A percentile compares a stretch with the other conserved stretches of the same genome.
phyloP scores from a whole-genome alignment of 78 protist species.

The Planoprotostelium fungivorum region DNA sequence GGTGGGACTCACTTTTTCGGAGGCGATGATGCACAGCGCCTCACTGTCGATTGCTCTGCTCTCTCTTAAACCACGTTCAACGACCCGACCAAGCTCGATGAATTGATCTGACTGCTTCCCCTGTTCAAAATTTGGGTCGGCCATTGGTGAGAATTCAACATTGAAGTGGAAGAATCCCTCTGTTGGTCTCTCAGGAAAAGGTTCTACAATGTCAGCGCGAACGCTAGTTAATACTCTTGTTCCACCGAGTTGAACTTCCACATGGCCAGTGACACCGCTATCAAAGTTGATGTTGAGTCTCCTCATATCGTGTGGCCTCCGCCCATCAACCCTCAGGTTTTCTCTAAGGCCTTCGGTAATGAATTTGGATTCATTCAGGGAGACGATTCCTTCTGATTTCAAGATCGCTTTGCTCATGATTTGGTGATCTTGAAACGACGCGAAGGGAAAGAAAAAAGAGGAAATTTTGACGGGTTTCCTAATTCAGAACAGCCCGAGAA shows the following conservation, averaged over 20 bases:
- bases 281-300: constrained; percentile 31
- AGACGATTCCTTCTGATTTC: constrained; percentile 36
- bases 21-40: constrained; percentile 72
- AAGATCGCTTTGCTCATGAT: neutral
- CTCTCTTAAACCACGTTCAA: constrained; percentile 70
- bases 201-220: constrained; percentile 69
- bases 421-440: too few relatives aligned
- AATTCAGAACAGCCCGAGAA: too few relatives aligned
- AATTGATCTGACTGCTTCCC: neutral
- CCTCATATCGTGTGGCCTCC: constrained; percentile 46
- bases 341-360: constrained; percentile 26
- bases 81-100: constrained; percentile 48
- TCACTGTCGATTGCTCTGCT: constrained; percentile 80
- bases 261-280: constrained; percentile 2
- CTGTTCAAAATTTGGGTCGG: constrained; percentile 1
- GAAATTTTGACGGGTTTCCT: too few relatives aligned
- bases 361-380: constrained; percentile 56
- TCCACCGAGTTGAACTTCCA: constrained; percentile 59
- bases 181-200: constrained; percentile 73
- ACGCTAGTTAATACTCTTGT: constrained; percentile 65
- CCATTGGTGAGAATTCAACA: constrained; percentile 59
- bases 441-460: too few relatives aligned
- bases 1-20: constrained; percentile 54
- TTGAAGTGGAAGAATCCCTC: constrained; percentile 77
- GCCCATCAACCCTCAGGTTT: constrained; percentile 45